phyloP scores from a whole-genome alignment of 2,329 filamentous ascomycete genomes.

The Neofusicoccum umdonicola region DNA sequence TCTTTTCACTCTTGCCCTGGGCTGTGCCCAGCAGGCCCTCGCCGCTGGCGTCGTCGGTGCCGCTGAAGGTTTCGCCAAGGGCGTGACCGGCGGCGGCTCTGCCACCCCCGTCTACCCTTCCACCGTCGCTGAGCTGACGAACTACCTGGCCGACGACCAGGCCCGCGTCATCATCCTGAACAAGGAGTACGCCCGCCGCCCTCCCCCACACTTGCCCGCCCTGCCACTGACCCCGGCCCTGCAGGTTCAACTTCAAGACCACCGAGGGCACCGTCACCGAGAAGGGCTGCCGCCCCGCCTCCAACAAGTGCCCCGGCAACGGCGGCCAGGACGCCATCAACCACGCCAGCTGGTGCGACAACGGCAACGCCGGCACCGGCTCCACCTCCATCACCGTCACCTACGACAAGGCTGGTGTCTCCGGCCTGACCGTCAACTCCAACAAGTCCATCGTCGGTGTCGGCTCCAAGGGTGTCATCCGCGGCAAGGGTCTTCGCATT shows the following conservation, averaged over 20 bases:
- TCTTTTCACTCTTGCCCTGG: not conserved
- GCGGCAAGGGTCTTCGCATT: constrained; percentile 57
- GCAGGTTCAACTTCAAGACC: constrained; percentile 52
- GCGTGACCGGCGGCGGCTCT: constrained; percentile 60
- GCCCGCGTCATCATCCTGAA: constrained; percentile 59
- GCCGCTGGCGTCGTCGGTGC: constrained; percentile 30
- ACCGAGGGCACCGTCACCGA: constrained; percentile 54
- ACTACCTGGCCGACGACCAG: constrained; percentile 55
- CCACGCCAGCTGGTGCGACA: constrained; percentile 58
- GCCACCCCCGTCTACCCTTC: constrained; percentile 55
- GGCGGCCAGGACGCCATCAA: constrained; percentile 61
- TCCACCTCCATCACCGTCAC: constrained; percentile 41
- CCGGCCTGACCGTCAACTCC: constrained; percentile 53
- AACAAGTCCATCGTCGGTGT: constrained; percentile 59
- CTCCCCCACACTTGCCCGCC: no score
- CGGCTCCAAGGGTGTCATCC: constrained; percentile 55
- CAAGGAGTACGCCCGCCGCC: constrained; percentile 33
- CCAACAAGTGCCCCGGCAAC: constrained; percentile 49
- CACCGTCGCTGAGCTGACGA: constrained; percentile 56
- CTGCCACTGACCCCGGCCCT: no score
- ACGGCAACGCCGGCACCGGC: constrained; percentile 56
- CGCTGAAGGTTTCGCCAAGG: constrained; percentile 51
- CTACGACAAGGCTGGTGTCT: constrained; percentile 53
- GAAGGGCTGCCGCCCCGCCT: constrained; percentile 56
- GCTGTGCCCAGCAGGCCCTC: not conserved